Base-by-base conservation (phyloP, 371 early-diverging fungal genomes). In the Mucor racemosus region DNA sequence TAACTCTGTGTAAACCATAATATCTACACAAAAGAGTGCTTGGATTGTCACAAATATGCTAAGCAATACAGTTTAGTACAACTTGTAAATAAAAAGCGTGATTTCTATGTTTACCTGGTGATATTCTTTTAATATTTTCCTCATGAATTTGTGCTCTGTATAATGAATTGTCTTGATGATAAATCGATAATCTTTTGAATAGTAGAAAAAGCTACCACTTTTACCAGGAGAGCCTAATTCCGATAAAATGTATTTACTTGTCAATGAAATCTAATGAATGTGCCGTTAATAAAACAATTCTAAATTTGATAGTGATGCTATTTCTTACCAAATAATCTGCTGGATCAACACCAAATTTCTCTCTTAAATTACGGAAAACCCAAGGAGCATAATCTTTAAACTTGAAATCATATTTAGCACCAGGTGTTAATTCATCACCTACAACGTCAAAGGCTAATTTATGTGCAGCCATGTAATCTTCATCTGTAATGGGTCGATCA, bases 361-460 rank as follows among this genome's bases (percentile, higher is more conserved):
- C 92, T 48, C 99, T 84, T 50, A 98, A 84, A 69, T 89, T 80
- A 48, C 97, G 90, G 74, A 99, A 99, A 1, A 96, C 96, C 95
- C 95, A 95, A 4, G 98, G 99, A 6, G 97, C 94, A 80, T 98
- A 98, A 77, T 99, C 99, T 75, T 98, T 99, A 76, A 98, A 99
- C 78, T 98, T 97, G 79, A 98, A 99, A 71, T 99, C 98, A 75
- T 98, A 99, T 69, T 92, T 91, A 17, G 95, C 92, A 15, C 92
- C 91, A 4, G 98, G 94, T 13, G 95, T 95, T 75, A 96, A 73
- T 74, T 99, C 97, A 75, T 96, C 94, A 35, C 97, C 97, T 3
- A 90, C 90, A 86, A 93, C 89, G 77, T 97, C 97, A 79, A 96
- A 97, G 5, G 95, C 94, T 39, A 96, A 80, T 75, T 97, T 98